Evolutionary conservation across 2,329 filamentous ascomycete genomes (phyloP).

Genomic region (Chaetomium sp.): DNA sequence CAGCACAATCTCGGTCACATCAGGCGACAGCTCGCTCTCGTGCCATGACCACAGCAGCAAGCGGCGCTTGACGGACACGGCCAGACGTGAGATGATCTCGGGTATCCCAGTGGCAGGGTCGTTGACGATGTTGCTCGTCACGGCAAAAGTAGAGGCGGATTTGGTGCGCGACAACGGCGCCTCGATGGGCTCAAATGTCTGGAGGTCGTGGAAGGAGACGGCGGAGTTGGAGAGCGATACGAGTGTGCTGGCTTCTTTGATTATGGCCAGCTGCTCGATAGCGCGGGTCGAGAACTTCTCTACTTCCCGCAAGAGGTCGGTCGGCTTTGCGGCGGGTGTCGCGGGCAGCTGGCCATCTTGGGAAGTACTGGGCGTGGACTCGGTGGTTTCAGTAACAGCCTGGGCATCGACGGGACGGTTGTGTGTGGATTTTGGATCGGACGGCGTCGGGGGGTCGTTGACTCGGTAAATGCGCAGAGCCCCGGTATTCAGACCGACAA

Average conservation of each 20-base stretch:
- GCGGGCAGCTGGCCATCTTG: slow-evolving; percentile 24
- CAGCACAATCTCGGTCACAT: slow-evolving; percentile 70
- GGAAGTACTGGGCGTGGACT: slow-evolving; percentile 11
- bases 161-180: slow-evolving; percentile 70
- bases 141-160: slow-evolving; percentile 83
- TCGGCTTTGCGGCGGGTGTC: slow-evolving; percentile 43
- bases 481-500: slow-evolving; percentile 88
- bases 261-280: slow-evolving; percentile 88
- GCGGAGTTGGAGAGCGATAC: slow-evolving; percentile 86
- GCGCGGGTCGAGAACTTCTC: slow-evolving; percentile 89
- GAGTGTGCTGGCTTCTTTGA: slow-evolving; percentile 89
- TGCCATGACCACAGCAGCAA: slow-evolving; percentile 93
- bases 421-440: slow-evolving; percentile 26
- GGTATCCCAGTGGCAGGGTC: slow-evolving; percentile 81
- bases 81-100: slow-evolving; percentile 84
- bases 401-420: slow-evolving; percentile 21
- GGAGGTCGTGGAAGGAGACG: slow-evolving; percentile 82
- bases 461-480: slow-evolving; percentile 84
- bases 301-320: slow-evolving; percentile 82
- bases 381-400: slow-evolving; percentile 4
- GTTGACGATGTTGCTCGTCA: slow-evolving; percentile 92
- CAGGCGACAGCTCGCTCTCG: slow-evolving; percentile 75
- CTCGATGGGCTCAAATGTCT: slow-evolving; percentile 76
- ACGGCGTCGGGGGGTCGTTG: slow-evolving; percentile 54
- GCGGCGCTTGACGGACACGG: slow-evolving; percentile 87